Base-by-base conservation (phyloP, 805 yeast species). In the Wickerhamomyces pijperi region DNA sequence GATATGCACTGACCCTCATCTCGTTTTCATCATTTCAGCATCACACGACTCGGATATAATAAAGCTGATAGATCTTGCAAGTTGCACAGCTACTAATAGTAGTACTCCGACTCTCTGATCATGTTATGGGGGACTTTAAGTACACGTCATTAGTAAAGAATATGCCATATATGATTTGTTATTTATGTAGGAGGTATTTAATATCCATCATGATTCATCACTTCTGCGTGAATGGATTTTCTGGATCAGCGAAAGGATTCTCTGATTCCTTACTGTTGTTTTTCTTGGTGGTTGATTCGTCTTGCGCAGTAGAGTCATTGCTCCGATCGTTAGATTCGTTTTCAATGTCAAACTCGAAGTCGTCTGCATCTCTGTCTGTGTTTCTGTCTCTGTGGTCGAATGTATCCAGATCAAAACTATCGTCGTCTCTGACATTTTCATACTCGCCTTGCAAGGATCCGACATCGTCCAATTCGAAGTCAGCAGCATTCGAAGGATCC, bases 401-500 rank as follows among this genome's bases (percentile, higher is more conserved):
- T 9, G 50, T 42, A 17, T 45, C 50, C 14, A 54, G 34, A 32
- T 49, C 44, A 39, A 54, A 35, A 38, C 55, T 49, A 36, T 54
- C 58, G 34, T 46, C 57, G 25, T 41, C 43, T 12, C 41, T 43
- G n/a, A 48, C 40, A 21, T 54, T 59, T n/a, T 50, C 51, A 35
- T 54, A 48, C 5, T 49, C 53, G 19, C 46, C 50, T 17, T 64
- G 62, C 37, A 68, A 36, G 2, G 70, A 64, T 42, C 67, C 67
- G 33, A 75, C 50, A 42, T 75, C 77, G 44, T 76, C 81, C 37
- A 76, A 61, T 49, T 76, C 82, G 50, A 76, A 76, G 53, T 76
- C 82, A 34, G 75, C 87, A 12, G 73, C 82, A 29, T 73, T 78
- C 42, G 69, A 71, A 45, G 81, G 84, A 43, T 80, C 92, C 8